Evolutionary conservation across 495 filamentous ascomycete species (phyloP), one percentile per base, ranked within the genome.

Genomic region (Penicillium taxi): DNA sequence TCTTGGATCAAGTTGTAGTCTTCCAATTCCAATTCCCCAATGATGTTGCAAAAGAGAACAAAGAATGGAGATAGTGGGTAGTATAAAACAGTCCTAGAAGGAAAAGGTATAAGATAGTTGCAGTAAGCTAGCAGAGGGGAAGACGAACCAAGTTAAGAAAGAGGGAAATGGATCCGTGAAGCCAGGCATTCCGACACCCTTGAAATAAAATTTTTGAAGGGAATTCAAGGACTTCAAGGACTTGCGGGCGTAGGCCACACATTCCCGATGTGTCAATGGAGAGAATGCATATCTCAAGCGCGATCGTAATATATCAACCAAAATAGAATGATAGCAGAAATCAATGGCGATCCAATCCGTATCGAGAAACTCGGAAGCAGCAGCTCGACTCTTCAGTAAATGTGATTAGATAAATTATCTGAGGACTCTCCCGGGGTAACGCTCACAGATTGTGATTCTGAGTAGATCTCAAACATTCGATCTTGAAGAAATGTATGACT

Each of bases 51-150:
- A 33, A 60, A 53, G 6, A 57, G 32, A 11, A 60, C 56, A 19
- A 60, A 60, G 32, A 60, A 60, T 5, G 56, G 44, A 35, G 44
- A 55, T 5, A 55, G 32, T 1, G 56, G 56, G 27, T 60, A 57
- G 15, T 57, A 24, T 7, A 53, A 42, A 1, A 60, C 23, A 16
- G 56, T 57, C 53, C 53, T 57, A 12, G 3, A 7, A 12, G 13
- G 12, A 5, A 20, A 5, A 12, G 15, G 13, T 5, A 7, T 16
- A 15, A 32, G 4, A 12, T 17, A 18, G 13, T 17, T 3, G 12
- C 16, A 1, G 11, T 4, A 5, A 23, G n/a, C 16, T 8, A 8
- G 12, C 16, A 8, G 14, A 25, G 9, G 15, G 11, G 13, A 8
- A 9, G 37, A 25, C 44, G 11, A 5, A 60, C 56, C 56, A 60